phyloP scores from a whole-genome alignment of 257 asterid species.

The Nicotiana sylvestris region DNA sequence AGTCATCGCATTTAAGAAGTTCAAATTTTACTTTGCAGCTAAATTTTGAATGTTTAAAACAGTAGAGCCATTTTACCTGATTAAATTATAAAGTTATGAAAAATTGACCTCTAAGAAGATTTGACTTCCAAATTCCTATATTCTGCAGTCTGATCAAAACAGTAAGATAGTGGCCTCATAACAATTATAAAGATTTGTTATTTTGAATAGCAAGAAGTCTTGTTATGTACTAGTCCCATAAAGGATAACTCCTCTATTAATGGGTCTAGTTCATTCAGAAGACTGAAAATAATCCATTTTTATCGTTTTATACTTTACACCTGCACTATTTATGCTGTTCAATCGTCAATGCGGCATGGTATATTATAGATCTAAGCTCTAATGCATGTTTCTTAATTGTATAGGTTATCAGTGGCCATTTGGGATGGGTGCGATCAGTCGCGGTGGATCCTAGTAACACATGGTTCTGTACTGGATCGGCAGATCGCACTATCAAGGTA shows the following conservation, averaged over 20 bases:
- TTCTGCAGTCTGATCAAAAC: background rate
- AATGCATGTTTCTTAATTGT: slow-evolving; percentile 15
- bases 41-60: background rate
- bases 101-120: background rate
- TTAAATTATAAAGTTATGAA: background rate
- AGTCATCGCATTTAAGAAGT: background rate
- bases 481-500: slow-evolving; percentile 27
- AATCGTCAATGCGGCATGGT: background rate
- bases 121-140: slow-evolving; percentile 1
- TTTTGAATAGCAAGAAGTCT: background rate
- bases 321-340: background rate
- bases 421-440: slow-evolving; percentile 15
- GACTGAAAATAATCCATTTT: background rate
- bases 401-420: slow-evolving; percentile 93
- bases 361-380: background rate
- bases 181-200: background rate
- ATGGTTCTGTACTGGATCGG: slow-evolving; percentile 14
- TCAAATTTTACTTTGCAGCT: background rate
- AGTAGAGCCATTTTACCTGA: background rate
- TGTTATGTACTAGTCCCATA: background rate
- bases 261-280: background rate
- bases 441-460: slow-evolving; percentile 16
- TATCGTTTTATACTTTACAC: background rate
- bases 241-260: background rate
- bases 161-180: background rate